These are phyloP conservation scores for Arthroderma sp. DNA, from an alignment of 2,329 filamentous ascomycete species.

Conservation along the genomic window DNA sequence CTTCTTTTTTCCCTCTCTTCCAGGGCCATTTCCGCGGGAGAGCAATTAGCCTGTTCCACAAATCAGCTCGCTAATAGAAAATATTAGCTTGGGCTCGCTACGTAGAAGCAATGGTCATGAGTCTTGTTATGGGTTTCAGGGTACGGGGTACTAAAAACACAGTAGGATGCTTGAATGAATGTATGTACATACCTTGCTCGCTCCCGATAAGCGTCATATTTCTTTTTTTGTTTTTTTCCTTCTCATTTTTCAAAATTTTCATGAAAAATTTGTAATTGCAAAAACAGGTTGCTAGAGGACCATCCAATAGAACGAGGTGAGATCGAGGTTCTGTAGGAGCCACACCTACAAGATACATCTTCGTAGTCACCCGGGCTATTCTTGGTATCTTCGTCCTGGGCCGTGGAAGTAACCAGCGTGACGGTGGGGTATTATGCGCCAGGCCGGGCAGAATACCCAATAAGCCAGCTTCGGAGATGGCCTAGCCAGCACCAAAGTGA, in stretches of 20 bases:
- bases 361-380: neutral
- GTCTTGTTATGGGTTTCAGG: neutral
- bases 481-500: constrained; percentile 4
- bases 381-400: neutral
- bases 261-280: no score
- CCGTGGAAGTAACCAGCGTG: neutral
- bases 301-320: neutral
- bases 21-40: neutral
- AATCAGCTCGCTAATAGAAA: neutral
- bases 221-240: neutral
- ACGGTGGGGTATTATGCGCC: constrained; percentile 3
- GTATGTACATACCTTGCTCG: neutral
- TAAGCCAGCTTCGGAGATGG: constrained; percentile 10
- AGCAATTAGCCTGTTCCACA: neutral
- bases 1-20: neutral
- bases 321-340: neutral
- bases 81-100: neutral
- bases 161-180: neutral
- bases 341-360: neutral
- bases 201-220: constrained; percentile 1
- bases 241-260: neutral
- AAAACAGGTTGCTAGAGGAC: neutral
- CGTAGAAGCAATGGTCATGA: neutral
- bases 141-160: neutral
- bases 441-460: constrained; percentile 2